Evolutionary conservation across 495 filamentous ascomycete genomes (phyloP).

Genomic region (Hypoxylon crocopeplum): DNA sequence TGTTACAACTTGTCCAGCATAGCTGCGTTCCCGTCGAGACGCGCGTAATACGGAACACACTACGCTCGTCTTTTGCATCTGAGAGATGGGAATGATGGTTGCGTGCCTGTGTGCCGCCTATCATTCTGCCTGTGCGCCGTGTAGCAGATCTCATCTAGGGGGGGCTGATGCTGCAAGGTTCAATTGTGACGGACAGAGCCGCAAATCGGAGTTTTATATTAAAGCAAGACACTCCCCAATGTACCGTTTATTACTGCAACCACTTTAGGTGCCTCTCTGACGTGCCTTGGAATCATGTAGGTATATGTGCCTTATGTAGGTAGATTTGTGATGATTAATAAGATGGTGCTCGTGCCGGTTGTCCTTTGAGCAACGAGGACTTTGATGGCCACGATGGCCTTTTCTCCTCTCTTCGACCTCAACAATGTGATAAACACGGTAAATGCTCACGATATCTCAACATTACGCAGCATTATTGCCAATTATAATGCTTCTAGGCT

Average conservation of each 20-base stretch:
- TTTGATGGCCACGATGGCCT: conserved; percentile 1
- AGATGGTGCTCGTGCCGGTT: too few species aligned
- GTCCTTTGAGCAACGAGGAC: too few species aligned
- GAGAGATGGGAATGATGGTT: too few species aligned
- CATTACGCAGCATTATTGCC: conserved; percentile 17
- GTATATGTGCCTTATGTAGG: too few species aligned
- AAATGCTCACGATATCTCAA: conserved; percentile 4
- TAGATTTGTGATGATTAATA: too few species aligned
- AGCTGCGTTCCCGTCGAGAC: not conserved
- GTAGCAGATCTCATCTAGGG: conserved; percentile 30
- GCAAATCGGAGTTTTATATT: conserved; percentile 33
- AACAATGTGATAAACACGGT: conserved; percentile 3
- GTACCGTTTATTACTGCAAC: too few species aligned
- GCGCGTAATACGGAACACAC: conserved; percentile 12
- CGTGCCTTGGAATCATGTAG: too few species aligned
- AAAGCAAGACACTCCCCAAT: too few species aligned
- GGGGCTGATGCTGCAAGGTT: conserved; percentile 29
- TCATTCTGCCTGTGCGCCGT: not conserved
- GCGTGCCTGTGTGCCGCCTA: not conserved
- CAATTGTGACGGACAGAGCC: conserved; percentile 26
- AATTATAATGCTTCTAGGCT: conserved; percentile 15
- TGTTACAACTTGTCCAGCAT: conserved; percentile 1
- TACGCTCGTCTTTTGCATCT: too few species aligned
- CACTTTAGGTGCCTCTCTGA: too few species aligned
- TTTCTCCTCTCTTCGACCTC: not conserved